A percentile compares a stretch with the other conserved stretches of the same genome.
Conservation (phyloP, 192 early-diverging fungal species). For the Diversispora eburnea region DNA sequence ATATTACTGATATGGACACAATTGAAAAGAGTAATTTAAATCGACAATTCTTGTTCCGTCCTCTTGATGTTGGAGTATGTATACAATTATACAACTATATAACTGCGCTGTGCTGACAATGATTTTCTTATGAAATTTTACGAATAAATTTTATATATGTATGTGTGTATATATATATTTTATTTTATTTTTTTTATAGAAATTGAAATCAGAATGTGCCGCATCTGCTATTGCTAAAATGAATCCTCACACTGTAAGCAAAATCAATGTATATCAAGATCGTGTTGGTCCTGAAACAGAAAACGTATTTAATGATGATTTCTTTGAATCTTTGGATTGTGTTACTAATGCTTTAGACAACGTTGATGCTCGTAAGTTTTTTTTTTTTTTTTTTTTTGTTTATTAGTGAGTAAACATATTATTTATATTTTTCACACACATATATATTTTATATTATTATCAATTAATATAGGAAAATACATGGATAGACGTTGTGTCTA, state of each 20-base stretch:
- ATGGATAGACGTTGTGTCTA: conserved; percentile 97
- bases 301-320: conserved; percentile 50
- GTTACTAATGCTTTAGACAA: conserved; percentile 99
- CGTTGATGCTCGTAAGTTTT: conserved; percentile 84
- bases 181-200: conserved; percentile 42
- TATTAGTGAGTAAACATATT: no score
- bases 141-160: no score
- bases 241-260: conserved; percentile 80
- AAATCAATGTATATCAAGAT: conserved; percentile 79
- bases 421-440: no score
- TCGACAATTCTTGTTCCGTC: conserved; percentile 97
- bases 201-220: conserved; percentile 92
- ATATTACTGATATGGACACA: conserved; percentile 99
- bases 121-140: neutral
- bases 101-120: neutral
- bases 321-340: conserved; percentile 83
- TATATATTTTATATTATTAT: no score
- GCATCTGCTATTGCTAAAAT: conserved; percentile 81
- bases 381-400: neutral
- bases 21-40: conserved; percentile 99
- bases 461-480: conserved; percentile 52
- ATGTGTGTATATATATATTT: no score
- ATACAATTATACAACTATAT: neutral
- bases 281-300: conserved; percentile 95
- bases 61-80: conserved; percentile 68